A percentile compares a stretch with the other conserved stretches of the same genome.
Evolutionary conservation across 2,329 filamentous ascomycete genomes (phyloP).

Genomic region (Venturiaceae sp.): DNA sequence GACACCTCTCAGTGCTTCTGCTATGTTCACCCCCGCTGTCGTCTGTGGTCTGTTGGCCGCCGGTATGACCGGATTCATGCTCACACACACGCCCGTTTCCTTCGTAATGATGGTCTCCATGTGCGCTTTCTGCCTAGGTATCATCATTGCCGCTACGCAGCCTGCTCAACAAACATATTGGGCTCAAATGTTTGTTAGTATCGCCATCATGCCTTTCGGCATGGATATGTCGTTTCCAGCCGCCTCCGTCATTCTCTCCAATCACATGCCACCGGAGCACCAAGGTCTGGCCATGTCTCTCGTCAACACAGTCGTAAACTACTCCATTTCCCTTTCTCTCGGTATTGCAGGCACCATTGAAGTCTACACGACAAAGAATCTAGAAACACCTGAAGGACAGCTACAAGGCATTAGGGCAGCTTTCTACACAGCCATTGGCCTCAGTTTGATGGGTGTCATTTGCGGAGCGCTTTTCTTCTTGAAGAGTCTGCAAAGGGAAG

Average conservation of each 20-base stretch:
- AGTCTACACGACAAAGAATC: not conserved
- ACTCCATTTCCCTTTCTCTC: conserved; percentile 14
- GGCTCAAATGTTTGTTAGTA: conserved; percentile 23
- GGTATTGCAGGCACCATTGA: conserved; percentile 12
- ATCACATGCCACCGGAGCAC: conserved; percentile 17
- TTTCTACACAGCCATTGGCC: conserved; percentile 14
- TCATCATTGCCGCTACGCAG: conserved; percentile 19
- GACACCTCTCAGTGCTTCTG: conserved; percentile 22
- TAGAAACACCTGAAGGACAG: not conserved
- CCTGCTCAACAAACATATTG: conserved; percentile 25
- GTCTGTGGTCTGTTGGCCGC: conserved; percentile 25
- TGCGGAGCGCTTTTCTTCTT: conserved; percentile 15
- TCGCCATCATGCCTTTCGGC: conserved; percentile 11
- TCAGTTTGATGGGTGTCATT: conserved; percentile 14
- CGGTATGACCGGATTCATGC: conserved; percentile 24
- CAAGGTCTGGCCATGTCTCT: conserved; percentile 19
- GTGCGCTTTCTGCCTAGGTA: conserved; percentile 23
- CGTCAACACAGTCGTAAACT: conserved; percentile 18
- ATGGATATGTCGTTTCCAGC: conserved; percentile 18
- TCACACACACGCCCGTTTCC: conserved; percentile 25
- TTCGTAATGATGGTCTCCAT: conserved; percentile 28
- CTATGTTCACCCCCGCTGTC: conserved; percentile 22
- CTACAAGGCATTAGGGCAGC: conserved; percentile 11
- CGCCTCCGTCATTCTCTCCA: conserved; percentile 18
- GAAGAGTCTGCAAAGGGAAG: conserved; percentile 13